A percentile compares a stretch with the other conserved stretches of the same genome.
Evolutionary conservation across 2,329 filamentous ascomycete genomes (phyloP).

Genomic region (Cladosporium halotolerans): DNA sequence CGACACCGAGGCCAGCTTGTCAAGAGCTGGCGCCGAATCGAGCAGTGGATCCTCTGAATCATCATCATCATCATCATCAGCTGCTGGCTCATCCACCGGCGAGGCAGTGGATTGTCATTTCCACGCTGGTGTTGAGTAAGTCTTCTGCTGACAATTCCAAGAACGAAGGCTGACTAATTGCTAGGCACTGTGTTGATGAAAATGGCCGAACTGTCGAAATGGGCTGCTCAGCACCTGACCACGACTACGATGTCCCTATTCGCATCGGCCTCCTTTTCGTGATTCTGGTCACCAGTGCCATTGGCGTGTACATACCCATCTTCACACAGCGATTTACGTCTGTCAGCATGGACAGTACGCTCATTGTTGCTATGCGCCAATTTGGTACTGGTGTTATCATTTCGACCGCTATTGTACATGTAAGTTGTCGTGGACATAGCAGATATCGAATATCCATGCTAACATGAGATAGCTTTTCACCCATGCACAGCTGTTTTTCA

Average conservation of each 20-base stretch:
- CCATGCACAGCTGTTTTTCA: slow-evolving; percentile 67
- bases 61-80: slow-evolving; percentile 38
- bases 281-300: slow-evolving; percentile 59
- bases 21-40: slow-evolving; percentile 51
- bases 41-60: slow-evolving; percentile 55
- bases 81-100: background rate
- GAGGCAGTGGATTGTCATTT: slow-evolving; percentile 57
- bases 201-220: slow-evolving; percentile 31
- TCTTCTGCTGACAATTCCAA: slow-evolving; percentile 10
- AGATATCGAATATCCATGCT: background rate
- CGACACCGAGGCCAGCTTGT: slow-evolving; percentile 7
- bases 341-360: slow-evolving; percentile 39
- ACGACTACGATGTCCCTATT: slow-evolving; percentile 62
- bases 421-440: background rate
- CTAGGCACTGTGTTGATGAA: slow-evolving; percentile 52
- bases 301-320: slow-evolving; percentile 65
- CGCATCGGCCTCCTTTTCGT: slow-evolving; percentile 68
- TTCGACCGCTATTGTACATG: slow-evolving; percentile 51
- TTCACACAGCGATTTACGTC: slow-evolving; percentile 54
- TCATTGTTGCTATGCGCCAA: slow-evolving; percentile 61
- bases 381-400: slow-evolving; percentile 70
- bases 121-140: slow-evolving; percentile 69
- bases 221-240: slow-evolving; percentile 43
- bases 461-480: slow-evolving; percentile 58
- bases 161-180: slow-evolving; percentile 25